These are phyloP conservation scores for Diaporthe amygdali DNA, from an alignment of 2,329 filamentous ascomycete species.

Conservation along the genomic window DNA sequence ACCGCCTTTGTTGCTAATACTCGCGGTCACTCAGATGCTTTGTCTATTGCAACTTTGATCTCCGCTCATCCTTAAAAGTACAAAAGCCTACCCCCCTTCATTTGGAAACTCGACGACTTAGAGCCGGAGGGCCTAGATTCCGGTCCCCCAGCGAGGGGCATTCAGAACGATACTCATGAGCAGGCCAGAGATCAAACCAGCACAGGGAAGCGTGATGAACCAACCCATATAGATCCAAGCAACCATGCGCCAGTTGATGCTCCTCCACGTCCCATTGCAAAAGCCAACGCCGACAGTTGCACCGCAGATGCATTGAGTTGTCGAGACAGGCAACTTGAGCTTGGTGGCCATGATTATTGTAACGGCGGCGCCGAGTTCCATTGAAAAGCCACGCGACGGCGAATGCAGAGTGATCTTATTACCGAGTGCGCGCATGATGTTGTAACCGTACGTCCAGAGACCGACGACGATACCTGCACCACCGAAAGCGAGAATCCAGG, in stretches of 20 bases:
- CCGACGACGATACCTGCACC: conserved; percentile 49
- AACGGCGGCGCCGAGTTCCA: conserved; percentile 65
- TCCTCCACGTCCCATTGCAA: conserved; percentile 61
- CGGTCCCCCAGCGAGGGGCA: conserved; percentile 48
- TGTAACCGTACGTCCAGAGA: conserved; percentile 67
- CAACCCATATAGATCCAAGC: conserved; percentile 64
- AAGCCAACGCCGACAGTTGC: conserved; percentile 68
- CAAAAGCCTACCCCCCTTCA: too few relatives aligned
- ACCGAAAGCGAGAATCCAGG: conserved; percentile 60
- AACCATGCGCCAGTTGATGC: conserved; percentile 69
- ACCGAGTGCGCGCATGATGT: conserved; percentile 65
- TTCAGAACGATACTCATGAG: conserved; percentile 69
- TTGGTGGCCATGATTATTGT: conserved; percentile 70
- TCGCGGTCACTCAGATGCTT: too few relatives aligned
- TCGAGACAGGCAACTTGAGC: conserved; percentile 66
- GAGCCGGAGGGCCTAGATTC: not conserved
- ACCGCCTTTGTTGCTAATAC: too few relatives aligned
- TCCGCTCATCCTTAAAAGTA: too few relatives aligned
- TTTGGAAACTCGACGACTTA: too few relatives aligned
- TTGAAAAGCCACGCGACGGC: conserved; percentile 58
- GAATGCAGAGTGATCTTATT: conserved; percentile 64
- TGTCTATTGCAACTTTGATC: too few relatives aligned
- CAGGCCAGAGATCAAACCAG: conserved; percentile 62
- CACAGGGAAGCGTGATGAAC: conserved; percentile 64
- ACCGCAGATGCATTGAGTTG: conserved; percentile 68